These are phyloP conservation scores for Ophiocytium majus DNA, from an alignment of 352 stramenopile species.

Conservation along the genomic window DNA sequence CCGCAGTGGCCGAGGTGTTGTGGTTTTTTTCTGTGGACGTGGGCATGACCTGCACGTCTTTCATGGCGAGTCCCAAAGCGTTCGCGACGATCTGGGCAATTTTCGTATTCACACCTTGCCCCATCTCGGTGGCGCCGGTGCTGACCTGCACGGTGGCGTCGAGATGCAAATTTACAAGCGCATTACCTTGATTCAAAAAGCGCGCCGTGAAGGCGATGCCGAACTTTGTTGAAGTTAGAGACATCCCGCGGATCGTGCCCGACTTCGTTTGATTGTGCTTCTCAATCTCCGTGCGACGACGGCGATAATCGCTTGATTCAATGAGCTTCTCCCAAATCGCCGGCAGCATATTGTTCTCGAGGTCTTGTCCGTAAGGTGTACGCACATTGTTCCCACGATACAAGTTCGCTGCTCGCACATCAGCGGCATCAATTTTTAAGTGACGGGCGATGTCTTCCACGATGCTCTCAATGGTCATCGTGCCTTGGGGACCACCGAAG, in stretches of 20 bases:
- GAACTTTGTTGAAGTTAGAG: background rate
- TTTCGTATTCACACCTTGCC: constrained; percentile 5
- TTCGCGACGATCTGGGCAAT: background rate
- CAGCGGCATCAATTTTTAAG: background rate
- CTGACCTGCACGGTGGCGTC: background rate
- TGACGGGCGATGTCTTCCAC: background rate
- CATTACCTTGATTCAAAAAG: constrained; percentile 12
- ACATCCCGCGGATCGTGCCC: constrained; percentile 1
- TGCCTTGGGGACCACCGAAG: constrained; percentile 3
- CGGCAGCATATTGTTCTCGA: constrained; percentile 15
- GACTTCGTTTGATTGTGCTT: background rate
- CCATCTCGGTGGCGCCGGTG: background rate
- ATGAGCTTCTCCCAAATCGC: background rate
- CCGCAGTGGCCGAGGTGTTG: background rate
- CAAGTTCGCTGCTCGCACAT: background rate
- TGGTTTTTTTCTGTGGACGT: constrained; percentile 15
- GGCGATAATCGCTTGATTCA: background rate
- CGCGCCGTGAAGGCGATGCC: constrained; percentile 6
- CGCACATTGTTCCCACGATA: background rate
- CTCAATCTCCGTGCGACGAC: background rate
- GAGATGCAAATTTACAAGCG: constrained; percentile 10
- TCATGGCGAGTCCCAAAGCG: background rate
- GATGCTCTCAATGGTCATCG: background rate
- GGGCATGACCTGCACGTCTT: constrained; percentile 13
- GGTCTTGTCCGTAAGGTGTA: background rate